phyloP scores from a whole-genome alignment of 345 rosid genomes.

The Melaleuca quinquenervia region DNA sequence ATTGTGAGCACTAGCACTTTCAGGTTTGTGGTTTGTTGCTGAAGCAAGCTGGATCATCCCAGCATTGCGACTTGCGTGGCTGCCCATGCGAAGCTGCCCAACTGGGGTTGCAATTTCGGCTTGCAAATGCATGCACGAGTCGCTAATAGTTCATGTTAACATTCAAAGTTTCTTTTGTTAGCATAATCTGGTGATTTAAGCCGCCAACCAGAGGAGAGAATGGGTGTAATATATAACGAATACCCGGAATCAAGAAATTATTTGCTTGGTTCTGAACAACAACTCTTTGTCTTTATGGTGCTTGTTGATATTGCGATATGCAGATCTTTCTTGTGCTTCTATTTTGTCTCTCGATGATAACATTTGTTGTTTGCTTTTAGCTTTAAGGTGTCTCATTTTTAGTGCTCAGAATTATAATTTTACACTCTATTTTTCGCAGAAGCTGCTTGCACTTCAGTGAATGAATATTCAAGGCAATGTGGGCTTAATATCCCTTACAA shows the following conservation, averaged over 20 bases:
- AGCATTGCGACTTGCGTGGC: too few relatives aligned
- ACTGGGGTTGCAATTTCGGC: too few relatives aligned
- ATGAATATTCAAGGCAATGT: slow-evolving; percentile 13
- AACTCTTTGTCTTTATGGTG: neutral
- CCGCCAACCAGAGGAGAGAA: neutral
- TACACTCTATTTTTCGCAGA: neutral
- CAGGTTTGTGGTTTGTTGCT: too few relatives aligned
- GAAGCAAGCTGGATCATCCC: too few relatives aligned
- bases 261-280: neutral
- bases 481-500: slow-evolving; percentile 9
- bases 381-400: neutral
- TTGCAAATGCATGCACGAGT: neutral
- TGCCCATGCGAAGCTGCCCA: too few relatives aligned
- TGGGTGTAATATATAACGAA: neutral
- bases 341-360: neutral
- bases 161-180: neutral
- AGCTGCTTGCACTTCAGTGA: neutral
- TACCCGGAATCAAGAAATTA: neutral
- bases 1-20: too few relatives aligned
- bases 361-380: neutral
- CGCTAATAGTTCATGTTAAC: neutral
- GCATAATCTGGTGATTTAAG: neutral
- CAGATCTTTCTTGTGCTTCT: neutral
- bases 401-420: neutral
- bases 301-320: neutral